Evolutionary conservation across 768 basidiomycete species (phyloP), one percentile per base, ranked within the genome.

Genomic region (Boletus patriciae): DNA sequence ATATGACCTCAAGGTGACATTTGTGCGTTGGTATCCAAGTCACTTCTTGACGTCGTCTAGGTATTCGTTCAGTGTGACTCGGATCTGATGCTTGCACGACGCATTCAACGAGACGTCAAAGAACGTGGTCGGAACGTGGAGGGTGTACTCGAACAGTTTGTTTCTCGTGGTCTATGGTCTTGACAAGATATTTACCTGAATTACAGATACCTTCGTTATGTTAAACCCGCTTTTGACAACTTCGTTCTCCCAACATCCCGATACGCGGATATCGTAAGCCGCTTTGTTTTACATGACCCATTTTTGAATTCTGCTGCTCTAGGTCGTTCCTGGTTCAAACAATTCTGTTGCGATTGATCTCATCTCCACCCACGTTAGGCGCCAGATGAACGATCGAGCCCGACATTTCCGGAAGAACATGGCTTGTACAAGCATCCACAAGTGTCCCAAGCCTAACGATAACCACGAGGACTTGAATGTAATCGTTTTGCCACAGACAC

Each of bases 271-370:
- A 92, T 99, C 37, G 94, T 94, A 62, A 46, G 67, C 54, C 19
- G 25, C 34, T 55, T 40, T 55, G 29, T 23, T 31, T 19, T 18
- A 23, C 4, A 34, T 41, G 16, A 19, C 11, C 43, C 31, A 40
- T 33, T 45, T 40, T 23, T 46, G 50, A 47, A 44, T 10, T 47
- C 41, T 34, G 21, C 29, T 54, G 40, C 33, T 50, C n/a, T 58
- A 96, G 94, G 95, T 98, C 61, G 95, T 99, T n/a, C 95, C 95
- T 2, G 96, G 96, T 3, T 83, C 84, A 4, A 85, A 93, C 61
- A 98, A 98, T 66, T 71, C 82, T 21, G 88, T 96, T 11, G 94
- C 96, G 4, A 94, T 97, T 52, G 95, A 97, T 58, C 79, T 99
- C 38, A 93, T 99, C 51, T 86, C 88, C 16, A 93, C 92, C 3